Base-by-base conservation (phyloP, 2,329 filamentous ascomycete genomes). In the Parastagonospora nodorum region DNA sequence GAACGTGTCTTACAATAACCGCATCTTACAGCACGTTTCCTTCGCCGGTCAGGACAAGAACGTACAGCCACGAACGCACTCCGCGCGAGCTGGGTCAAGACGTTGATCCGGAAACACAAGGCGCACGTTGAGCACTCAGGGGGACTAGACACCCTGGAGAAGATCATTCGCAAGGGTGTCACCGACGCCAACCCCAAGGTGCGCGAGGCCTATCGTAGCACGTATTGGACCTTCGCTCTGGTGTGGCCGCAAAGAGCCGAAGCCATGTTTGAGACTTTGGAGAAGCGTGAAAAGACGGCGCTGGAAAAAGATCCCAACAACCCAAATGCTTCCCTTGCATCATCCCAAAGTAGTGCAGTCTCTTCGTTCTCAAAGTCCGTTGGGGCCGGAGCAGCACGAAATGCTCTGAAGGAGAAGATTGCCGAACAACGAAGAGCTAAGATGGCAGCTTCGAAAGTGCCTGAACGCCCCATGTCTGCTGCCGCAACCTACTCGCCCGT, bases 31-130 rank as follows among this genome's bases (percentile, higher is more conserved):
- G 71, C 93, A 97, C 66, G 80, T 97, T 41, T 89, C 86, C 78
- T 77, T 79, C 46, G 92, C 93, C 19, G 88, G 84, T 55, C 88
- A 95, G 70, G 93, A 99, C 77, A 97, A 97, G 78, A 97, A 97
- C 67, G 88, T 92, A 2, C 89, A 94, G 67, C 88, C 92, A 12
- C 86, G 94, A 54, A 84, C 84, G 1, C 96, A 88, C 72, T 88
- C 87, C 1, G 81, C 1, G 81, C 88, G 2, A 87, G 83, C 7
- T 99, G 94, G 94, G 77, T 97, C 28, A 89, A 87, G 73, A 95
- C 88, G 1, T 74, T 97, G 15, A 76, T 99, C 33, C 87, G 82
- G 60, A 90, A 90, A 63, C 90, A 96, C 74, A 96, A 92, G 75
- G 84, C 79, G 55, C 86, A 91, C 35, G 81, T 97, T 52, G 93